Evolutionary conservation across 306 rosid genomes (phyloP), one percentile per base, ranked within the genome.

Genomic region (Urtica urens): DNA sequence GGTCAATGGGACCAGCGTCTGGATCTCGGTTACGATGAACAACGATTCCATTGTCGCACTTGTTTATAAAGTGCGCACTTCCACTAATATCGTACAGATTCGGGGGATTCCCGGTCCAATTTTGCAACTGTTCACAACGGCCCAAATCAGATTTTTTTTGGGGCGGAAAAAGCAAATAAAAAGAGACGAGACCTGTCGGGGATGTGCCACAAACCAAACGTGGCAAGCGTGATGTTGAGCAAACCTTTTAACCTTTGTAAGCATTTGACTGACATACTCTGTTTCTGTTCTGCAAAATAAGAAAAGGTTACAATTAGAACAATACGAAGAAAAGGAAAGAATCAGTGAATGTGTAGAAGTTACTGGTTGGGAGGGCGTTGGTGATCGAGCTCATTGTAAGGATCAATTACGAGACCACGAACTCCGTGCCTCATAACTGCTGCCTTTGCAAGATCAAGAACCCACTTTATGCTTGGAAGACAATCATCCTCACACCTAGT

Each of bases 161-260:
- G 21, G 20, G 41, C 2, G 25, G 30, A 50, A 49, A 54, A 31
- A 2, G 37, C 47, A 21, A 21, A 25, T 37, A 23, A 46, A 3
- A 45, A 51, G 73, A 31, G 61, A 90, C 97, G 73, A 31, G 61
- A 90, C 97, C 97, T 90, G 97, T 53, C 78, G 67, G 33, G 93
- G 97, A 71, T 90, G 97, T 49, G 95, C 97, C 23, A 90, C 97
- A 64, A 90, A 90, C 97, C 94, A 90, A 66, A 90, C 97, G 75
- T 81, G 97, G 70, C 97, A 81, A 43, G 87, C 74, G 37, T 81
- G 93, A 79, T 81, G 83, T 40, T 84, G 97, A 43, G 97, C 95
- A 64, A 90, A 90, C 69, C 97, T 73, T 63, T 84, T 90, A 57
- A 90, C 60, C 67, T 70, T 63, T 41, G 97, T 79, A 58, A 90